Evolutionary conservation across 2,329 filamentous ascomycete genomes (phyloP), one percentile per base, ranked within the genome.

Genomic region (Diaporthe sp.): DNA sequence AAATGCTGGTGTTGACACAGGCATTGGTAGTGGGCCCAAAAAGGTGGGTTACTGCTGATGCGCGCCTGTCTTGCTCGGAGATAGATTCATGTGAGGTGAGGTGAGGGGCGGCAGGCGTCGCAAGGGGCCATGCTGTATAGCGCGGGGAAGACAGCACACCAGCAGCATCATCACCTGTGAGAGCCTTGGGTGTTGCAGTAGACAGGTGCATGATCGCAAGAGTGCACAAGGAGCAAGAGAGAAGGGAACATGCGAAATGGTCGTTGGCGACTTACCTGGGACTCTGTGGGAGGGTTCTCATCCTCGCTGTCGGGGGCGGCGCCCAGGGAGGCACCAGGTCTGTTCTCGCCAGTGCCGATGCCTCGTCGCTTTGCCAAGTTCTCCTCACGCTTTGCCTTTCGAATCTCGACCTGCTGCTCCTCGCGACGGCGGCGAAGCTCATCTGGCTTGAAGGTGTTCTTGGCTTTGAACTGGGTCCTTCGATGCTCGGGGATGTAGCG

Each of bases 401-500:
- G 94, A 84, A 99, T 99, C 89, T 99, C 97, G 80, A 99, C 97
- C 88, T 98, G 97, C 87, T 98, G 96, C 88, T 99, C 97, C 86
- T 99, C 97, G 84, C 97, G 97, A 85, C 97, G 97, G 83, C 97
- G 96, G 85, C 97, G 95, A 80, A 99, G 93, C 89, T 99, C 97
- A 86, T 99, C 97, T 82, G 96, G 96, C 92, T 98, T 98, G 91
- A 99, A 98, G 83, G 95, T 95, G 87, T 95, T 96, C 92, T 98
- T 98, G 74, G 97, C 97, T 94, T 99, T 99, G 93, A 98, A 99
- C 89, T 98, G 96, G 80, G 95, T 98, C 85, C 97, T 96, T 86
- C 97, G 95, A 90, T 99, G 97, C 90, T 99, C 97, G 86, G 97
- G 97, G 84, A 99, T 99, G 90, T 98, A 99, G 83, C 97, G 95